Percentiles rank a stretch among this genome's conserved stretches.
phyloP scores from a whole-genome alignment of 179 eudicot species.

The Spinacia oleracea region DNA sequence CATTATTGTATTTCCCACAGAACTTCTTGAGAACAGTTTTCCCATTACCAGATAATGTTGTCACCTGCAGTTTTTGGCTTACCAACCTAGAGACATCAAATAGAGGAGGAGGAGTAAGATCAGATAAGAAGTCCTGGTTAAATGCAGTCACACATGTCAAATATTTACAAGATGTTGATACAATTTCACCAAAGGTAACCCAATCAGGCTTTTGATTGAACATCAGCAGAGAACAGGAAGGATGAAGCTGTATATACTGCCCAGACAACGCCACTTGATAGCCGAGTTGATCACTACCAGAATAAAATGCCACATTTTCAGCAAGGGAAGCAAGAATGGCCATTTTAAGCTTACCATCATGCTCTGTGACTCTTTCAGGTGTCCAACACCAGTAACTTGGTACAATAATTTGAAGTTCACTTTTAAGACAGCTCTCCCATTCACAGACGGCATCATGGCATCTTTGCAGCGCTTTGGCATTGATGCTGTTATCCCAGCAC shows the following conservation, averaged over 20 bases:
- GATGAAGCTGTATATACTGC: constrained; percentile 73
- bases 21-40: constrained; percentile 61
- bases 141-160: constrained; percentile 76
- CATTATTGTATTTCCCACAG: constrained; percentile 62
- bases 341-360: constrained; percentile 55
- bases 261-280: constrained; percentile 83
- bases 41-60: constrained; percentile 55
- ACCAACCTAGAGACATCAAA: constrained; percentile 62
- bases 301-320: constrained; percentile 82
- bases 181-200: constrained; percentile 86
- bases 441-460: constrained; percentile 71
- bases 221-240: constrained; percentile 74
- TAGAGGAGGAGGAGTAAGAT: constrained; percentile 58
- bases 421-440: constrained; percentile 65
- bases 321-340: constrained; percentile 68
- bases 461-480: constrained; percentile 90
- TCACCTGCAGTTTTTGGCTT: constrained; percentile 54
- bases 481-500: constrained; percentile 96
- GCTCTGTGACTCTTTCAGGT: constrained; percentile 46
- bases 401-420: constrained; percentile 60
- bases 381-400: constrained; percentile 85
- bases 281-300: constrained; percentile 85
- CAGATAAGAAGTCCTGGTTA: constrained; percentile 48
- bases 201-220: constrained; percentile 72
- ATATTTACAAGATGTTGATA: constrained; percentile 61